Base-by-base conservation (phyloP, 345 rosid genomes). In the Hibiscus mutabilis region DNA sequence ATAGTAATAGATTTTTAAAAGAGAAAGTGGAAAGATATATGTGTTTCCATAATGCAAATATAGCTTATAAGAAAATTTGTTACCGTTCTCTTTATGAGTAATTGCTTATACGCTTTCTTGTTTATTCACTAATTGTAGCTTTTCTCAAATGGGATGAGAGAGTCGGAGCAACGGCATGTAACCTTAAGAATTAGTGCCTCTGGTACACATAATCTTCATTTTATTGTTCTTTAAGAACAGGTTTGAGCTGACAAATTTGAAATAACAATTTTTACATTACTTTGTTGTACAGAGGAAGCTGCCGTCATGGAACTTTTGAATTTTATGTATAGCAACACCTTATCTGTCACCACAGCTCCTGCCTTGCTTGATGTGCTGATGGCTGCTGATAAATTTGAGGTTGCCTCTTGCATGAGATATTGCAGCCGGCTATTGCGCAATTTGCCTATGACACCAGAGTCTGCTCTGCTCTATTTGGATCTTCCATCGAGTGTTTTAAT, bases 331-430 rank as follows among this genome's bases (percentile, higher is more conserved):
- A 89, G 95, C 89, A 85, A 76, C 80, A 73, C 85, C 21, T 74
- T 96, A 67, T 81, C 91, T 2, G 86, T 85, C 47, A 82, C 86
- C 31, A 78, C 93, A 27, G 98, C 98, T 78, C 87, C 98, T 60
- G 96, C 86, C 47, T 86, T 96, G 81, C 87, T 96, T 77, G 98
- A 96, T 77, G 92, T 96, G 73, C 88, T 96, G 37, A 96, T 96
- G 99, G 97, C 99, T 80, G 98, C 99, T 13, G 99, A 96, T 78
- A 96, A 96, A 81, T 96, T 96, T 77, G 97, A 96, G 85, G 99
- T 92, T 76, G 97, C 96, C 67, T 92, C 99, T n/a, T 96, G 99
- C 86, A 92, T 96, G 98, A 88, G 97, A 78, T 84, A 88, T 73
- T 92, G 99, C 82, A 90, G 97, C 78, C 83, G 88, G 40, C 80